Evolutionary conservation across 306 rosid species (phyloP).

Genomic region (Begonia peltatifolia): DNA sequence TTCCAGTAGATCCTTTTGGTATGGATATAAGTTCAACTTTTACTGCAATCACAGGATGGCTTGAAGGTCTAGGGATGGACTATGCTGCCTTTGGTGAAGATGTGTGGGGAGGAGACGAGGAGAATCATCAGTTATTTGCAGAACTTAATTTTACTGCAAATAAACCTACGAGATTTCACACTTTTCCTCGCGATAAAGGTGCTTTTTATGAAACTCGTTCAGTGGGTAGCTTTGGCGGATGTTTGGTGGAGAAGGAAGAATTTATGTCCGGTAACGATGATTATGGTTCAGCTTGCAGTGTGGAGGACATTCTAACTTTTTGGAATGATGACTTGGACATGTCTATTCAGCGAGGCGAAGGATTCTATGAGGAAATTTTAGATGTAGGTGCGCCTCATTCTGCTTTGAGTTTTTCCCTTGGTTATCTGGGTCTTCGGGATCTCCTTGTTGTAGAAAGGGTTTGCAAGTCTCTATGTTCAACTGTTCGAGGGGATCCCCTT

Average conservation of each 20-base stretch:
- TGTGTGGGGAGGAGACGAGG: constrained; percentile 24
- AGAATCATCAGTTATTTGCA: constrained; percentile 37
- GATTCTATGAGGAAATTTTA: constrained; percentile 7
- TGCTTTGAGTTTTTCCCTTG: constrained; percentile 37
- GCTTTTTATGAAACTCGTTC: constrained; percentile 16
- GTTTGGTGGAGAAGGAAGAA: constrained; percentile 18
- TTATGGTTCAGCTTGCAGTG: constrained; percentile 21
- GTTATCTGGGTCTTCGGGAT: constrained; percentile 50
- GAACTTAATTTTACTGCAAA: constrained; percentile 53
- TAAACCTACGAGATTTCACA: constrained; percentile 47
- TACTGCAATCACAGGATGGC: constrained; percentile 76
- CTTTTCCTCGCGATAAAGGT: constrained; percentile 19
- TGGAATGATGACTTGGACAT: not conserved
- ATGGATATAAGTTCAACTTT: constrained; percentile 54
- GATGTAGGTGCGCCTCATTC: constrained; percentile 38
- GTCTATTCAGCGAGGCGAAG: constrained; percentile 15
- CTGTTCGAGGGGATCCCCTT: constrained; percentile 45
- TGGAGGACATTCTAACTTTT: constrained; percentile 3
- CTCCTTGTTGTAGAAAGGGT: constrained; percentile 55
- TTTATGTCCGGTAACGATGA: constrained; percentile 16
- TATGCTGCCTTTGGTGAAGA: constrained; percentile 35
- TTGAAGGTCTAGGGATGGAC: constrained; percentile 60
- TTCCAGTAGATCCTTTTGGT: constrained; percentile 93
- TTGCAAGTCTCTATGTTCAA: constrained; percentile 45
- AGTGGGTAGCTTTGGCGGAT: constrained; percentile 17